Base-by-base conservation (phyloP, 306 rosid genomes). In the Astragalus membranaceus region DNA sequence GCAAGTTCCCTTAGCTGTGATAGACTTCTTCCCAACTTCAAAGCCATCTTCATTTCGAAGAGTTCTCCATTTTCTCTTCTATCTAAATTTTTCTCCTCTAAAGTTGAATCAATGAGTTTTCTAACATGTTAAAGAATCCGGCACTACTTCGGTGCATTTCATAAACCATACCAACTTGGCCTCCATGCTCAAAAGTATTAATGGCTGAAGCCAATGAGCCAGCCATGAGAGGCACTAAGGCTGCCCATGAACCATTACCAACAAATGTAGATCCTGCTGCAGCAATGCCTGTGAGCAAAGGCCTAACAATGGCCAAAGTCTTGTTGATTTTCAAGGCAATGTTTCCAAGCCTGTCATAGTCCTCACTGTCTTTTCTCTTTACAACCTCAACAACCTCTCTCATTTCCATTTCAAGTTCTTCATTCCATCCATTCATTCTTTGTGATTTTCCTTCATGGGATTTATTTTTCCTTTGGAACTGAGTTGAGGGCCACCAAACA, bases 111-210 rank as follows among this genome's bases (percentile, higher is more conserved):
- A 43, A 90, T 1, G 84, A 74, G 1, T 57, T 70, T 50, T 90
- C 88, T 47, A 90, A 1, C 64, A 73, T 29, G 37, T 62, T 30
- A 55, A 90, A 90, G 70, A 84, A 82, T 0, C 95, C 96, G 0
- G 64, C 90, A 14, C 82, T 77, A 63, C 58, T 37, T 48, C 92
- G 81, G 8, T 88, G 88, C 90, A 90, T 79, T 78, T 90, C 95
- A 12, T 86, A 56, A 74, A 90, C 81, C 96, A 82, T 88, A 1
- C 96, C 96, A 2, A 90, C 79, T 78, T 90, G 96, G 1, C 76
- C 88, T 14, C 87, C 95, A 46, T 90, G 96, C 54, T 81, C 85
- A 2, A 88, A 83, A 6, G 86, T 67, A 68, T 84, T 90, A 7
- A 84, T 52, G 0, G 62, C 86, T 0, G 76, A 69, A 5, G 81